Percentiles rank a stretch among this genome's conserved stretches.
These are phyloP conservation scores for Auricularia sp. DNA, from an alignment of 768 basidiomycete species.

Conservation along the genomic window DNA sequence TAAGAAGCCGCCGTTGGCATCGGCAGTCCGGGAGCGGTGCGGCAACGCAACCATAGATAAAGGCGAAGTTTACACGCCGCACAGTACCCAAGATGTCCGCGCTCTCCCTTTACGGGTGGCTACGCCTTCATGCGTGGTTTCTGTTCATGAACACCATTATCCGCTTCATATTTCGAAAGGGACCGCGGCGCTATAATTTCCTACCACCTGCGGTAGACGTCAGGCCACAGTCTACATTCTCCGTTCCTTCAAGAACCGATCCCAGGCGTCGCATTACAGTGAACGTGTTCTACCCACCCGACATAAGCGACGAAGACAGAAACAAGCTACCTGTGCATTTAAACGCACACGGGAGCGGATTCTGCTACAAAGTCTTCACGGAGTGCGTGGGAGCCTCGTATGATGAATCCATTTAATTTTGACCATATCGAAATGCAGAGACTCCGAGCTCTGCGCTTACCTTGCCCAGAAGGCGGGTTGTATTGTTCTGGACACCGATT, in stretches of 20 bases:
- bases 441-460: background rate
- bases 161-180: background rate
- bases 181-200: background rate
- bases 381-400: background rate
- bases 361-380: background rate
- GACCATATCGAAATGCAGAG: background rate
- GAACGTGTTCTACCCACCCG: slow-evolving; percentile 5
- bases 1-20: background rate
- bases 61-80: no score
- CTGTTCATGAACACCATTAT: background rate
- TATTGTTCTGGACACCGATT: slow-evolving; percentile 8
- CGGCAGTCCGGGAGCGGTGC: background rate
- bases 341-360: slow-evolving; percentile 7
- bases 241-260: background rate
- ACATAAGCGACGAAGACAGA: background rate
- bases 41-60: background rate
- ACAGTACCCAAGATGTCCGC: background rate
- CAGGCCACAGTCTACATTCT: background rate
- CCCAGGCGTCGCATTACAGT: slow-evolving; percentile 3
- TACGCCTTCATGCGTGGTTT: background rate
- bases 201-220: background rate
- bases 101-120: background rate
- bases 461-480: slow-evolving; percentile 3
- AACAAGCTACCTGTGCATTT: slow-evolving; percentile 4
- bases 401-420: background rate